Evolutionary conservation across 2,329 filamentous ascomycete species (phyloP).

Genomic region (Ceratocystis smalleyi): DNA sequence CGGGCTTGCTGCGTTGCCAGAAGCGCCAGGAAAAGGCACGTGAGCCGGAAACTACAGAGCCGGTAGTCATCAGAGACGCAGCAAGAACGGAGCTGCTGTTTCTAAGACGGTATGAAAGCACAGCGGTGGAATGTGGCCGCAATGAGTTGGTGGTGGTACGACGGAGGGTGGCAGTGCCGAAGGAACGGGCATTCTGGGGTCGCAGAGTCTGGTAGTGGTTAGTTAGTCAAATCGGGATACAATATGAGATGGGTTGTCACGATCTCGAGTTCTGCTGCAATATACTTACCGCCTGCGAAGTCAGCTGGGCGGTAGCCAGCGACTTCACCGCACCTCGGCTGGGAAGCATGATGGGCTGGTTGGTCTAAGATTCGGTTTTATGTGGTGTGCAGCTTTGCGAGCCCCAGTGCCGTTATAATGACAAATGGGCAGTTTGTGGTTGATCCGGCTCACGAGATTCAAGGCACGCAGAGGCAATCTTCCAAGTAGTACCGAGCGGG

Average conservation of each 20-base stretch:
- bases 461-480: too few species aligned
- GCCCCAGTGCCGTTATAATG: too few species aligned
- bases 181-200: constrained; percentile 4
- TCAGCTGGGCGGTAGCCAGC: constrained; percentile 25
- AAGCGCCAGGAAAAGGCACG: constrained; percentile 17
- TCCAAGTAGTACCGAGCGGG: too few species aligned
- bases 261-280: neutral
- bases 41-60: constrained; percentile 15
- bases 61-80: constrained; percentile 8
- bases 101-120: constrained; percentile 1
- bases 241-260: neutral
- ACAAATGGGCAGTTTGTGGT: too few species aligned
- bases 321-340: constrained; percentile 31
- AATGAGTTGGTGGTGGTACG: constrained; percentile 5
- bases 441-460: too few species aligned
- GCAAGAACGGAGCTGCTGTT: neutral
- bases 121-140: constrained; percentile 10
- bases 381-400: neutral
- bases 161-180: constrained; percentile 10
- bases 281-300: constrained; percentile 22
- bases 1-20: constrained; percentile 13
- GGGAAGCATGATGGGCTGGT: constrained; percentile 28
- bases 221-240: neutral
- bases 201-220: constrained; percentile 6
- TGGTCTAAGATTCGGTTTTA: neutral